Evolutionary conservation across 1,284 basidiomycete species (phyloP), one percentile per base, ranked within the genome.

Genomic region (Ganoderma sp.): DNA sequence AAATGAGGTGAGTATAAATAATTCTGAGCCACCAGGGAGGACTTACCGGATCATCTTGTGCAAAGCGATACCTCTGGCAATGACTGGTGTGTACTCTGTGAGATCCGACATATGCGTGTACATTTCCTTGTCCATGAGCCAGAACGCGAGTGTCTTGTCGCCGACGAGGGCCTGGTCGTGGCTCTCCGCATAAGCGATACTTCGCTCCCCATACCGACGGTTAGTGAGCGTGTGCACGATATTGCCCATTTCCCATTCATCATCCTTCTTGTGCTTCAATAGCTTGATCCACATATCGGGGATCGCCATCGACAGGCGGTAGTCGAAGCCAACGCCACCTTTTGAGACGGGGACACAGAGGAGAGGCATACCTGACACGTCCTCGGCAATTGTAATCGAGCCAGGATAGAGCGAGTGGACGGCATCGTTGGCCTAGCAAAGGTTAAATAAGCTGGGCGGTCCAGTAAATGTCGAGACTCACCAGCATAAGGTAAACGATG

Each of bases 211-310:
- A 76, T 97, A 85, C 39, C 97, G 87, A 67, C 97, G 87, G 80
- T 99, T 98, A 34, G 89, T 96, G 67, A 99, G 82, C 3, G 96
- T 99, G 78, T 93, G 92, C 32, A 92, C 91, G 71, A 99, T 97
- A 79, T 92, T 88, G 68, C 84, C 90, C 75, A 99, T 86, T 65
- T 97, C 87, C 97, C 97, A 99, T 58, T 92, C 87, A 73, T 93
- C 89, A 78, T 99, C 97, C 4, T 80, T 74, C 78, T 89, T 91
- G 81, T 99, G 97, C 80, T 99, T 99, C 74, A 99, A 87, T 32
- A 99, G 85, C 81, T 99, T 99, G 86, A 99, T 99, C 96, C 96
- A 99, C 96, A 98, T 99, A 80, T 99, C 97, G 5, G 97, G 97
- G 62, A 99, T 88, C 10, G 97, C 97, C 97, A 99, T 99, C 32